Evolutionary conservation across 768 basidiomycete species (phyloP).

Genomic region (Mycena vitilis): DNA sequence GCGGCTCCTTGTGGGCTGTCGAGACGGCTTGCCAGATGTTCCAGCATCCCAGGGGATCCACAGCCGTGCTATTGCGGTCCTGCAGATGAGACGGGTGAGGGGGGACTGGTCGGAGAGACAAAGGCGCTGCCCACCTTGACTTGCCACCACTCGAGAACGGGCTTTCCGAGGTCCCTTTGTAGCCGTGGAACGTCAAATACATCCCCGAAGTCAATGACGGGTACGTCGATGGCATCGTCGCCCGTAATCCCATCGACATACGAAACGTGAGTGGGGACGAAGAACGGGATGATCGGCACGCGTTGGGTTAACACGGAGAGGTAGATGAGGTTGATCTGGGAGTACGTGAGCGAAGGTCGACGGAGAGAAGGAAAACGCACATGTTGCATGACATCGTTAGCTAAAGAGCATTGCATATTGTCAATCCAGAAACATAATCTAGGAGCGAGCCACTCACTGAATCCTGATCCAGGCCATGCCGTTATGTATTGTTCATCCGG

Average conservation of each 20-base stretch:
- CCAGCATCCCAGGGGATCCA: slow-evolving; percentile 49
- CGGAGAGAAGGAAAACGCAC: not conserved
- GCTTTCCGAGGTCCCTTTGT: slow-evolving; percentile 39
- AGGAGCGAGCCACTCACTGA: slow-evolving; percentile 44
- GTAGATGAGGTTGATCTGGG: slow-evolving; percentile 50
- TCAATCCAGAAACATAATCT: not conserved
- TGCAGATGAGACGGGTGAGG: not conserved
- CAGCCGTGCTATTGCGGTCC: slow-evolving; percentile 35
- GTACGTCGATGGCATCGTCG: slow-evolving; percentile 25
- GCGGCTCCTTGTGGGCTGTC: slow-evolving; percentile 19
- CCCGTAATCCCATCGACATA: not conserved
- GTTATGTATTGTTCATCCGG: slow-evolving; percentile 59
- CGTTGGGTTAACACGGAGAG: slow-evolving; percentile 47
- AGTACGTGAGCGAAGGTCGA: not conserved
- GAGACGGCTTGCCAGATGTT: slow-evolving; percentile 44
- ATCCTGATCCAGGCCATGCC: slow-evolving; percentile 58
- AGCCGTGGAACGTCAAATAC: slow-evolving; percentile 49
- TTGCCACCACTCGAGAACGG: slow-evolving; percentile 53
- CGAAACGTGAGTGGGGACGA: slow-evolving; percentile 46
- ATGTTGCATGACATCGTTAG: slow-evolving; percentile 61
- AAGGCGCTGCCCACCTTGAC: slow-evolving; percentile 40
- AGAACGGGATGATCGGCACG: slow-evolving; percentile 49
- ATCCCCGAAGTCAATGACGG: slow-evolving; percentile 37
- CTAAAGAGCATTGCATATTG: slow-evolving; percentile 42
- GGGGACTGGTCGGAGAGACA: too few relatives aligned